Conservation (phyloP, 164 flowering plant species). For the Macadamia integrifolia region DNA sequence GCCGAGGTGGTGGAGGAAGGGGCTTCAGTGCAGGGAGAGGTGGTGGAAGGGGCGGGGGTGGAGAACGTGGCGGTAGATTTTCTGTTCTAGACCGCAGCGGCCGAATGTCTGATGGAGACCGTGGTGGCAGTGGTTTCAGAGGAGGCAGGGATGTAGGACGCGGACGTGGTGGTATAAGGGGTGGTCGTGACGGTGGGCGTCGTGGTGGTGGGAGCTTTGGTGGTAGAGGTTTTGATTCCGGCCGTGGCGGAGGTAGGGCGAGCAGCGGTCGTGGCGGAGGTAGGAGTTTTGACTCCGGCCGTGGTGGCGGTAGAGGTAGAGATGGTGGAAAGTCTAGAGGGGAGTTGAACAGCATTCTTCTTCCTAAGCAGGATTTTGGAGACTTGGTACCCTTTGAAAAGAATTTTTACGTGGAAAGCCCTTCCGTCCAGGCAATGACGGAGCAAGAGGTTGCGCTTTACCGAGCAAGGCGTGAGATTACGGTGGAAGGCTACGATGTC, state of each 20-base stretch:
- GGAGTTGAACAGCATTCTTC: constrained; percentile 58
- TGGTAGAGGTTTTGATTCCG: too few relatives aligned
- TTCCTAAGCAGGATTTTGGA: constrained; percentile 77
- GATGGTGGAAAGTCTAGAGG: constrained; percentile 34
- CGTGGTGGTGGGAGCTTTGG: constrained; percentile 18
- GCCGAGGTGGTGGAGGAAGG: constrained; percentile 26
- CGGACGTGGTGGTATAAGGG: constrained; percentile 19
- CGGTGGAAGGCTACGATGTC: constrained; percentile 78
- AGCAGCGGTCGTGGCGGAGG: constrained; percentile 32
- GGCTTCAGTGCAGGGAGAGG: constrained; percentile 18
- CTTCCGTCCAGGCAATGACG: constrained; percentile 64
- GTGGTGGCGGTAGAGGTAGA: constrained; percentile 38
- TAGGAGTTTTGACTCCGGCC: constrained; percentile 24
- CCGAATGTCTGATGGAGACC: constrained; percentile 10
- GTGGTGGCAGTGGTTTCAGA: constrained; percentile 1
- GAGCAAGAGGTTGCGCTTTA: constrained; percentile 63
- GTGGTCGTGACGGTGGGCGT: constrained; percentile 20
- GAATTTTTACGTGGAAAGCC: constrained; percentile 74
- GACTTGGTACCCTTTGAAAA: constrained; percentile 78
- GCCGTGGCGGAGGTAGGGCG: constrained; percentile 15
- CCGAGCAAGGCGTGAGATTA: constrained; percentile 63
- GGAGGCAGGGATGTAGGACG: constrained; percentile 8
- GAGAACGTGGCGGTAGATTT: constrained; percentile 9
- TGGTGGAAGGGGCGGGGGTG: constrained; percentile 1
- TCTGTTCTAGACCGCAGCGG: constrained; percentile 8